Evolutionary conservation across 768 basidiomycete species (phyloP).

Genomic region (Pleurotus platypus): DNA sequence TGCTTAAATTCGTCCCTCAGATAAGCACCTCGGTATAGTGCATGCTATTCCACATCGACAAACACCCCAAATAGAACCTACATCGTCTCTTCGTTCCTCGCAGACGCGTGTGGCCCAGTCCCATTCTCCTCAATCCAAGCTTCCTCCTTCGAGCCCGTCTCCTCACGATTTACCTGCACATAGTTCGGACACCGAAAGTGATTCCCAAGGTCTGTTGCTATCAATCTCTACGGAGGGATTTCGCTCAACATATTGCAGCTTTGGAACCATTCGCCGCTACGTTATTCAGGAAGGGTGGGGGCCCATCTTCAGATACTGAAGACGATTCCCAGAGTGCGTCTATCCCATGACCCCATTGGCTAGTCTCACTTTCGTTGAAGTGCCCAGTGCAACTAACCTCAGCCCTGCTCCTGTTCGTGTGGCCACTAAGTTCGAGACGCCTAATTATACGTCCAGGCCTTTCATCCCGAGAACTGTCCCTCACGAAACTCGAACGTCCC

Average conservation of each 20-base stretch:
- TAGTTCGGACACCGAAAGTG: conserved; percentile 3
- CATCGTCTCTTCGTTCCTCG: background rate
- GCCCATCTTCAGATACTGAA: conserved; percentile 33
- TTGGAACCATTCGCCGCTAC: conserved; percentile 14
- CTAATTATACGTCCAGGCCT: background rate
- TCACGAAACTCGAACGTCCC: background rate
- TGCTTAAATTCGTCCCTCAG: background rate
- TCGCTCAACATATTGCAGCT: background rate
- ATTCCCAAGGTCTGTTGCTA: background rate
- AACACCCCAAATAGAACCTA: background rate
- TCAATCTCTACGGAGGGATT: background rate
- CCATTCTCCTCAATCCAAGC: background rate
- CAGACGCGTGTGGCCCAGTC: background rate
- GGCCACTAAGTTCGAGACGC: background rate
- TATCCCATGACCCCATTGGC: background rate
- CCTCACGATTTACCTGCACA: background rate
- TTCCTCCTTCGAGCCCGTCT: background rate
- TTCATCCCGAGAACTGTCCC: background rate
- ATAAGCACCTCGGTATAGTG: background rate
- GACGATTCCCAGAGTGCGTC: conserved; percentile 34
- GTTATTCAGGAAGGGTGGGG: background rate
- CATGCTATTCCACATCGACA: background rate
- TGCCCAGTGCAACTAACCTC: conserved; percentile 1
- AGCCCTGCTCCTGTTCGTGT: conserved; percentile 4
- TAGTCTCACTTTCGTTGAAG: conserved; percentile 2